Percentiles rank a stretch among this genome's conserved stretches.
phyloP scores from a whole-genome alignment of 2,329 filamentous ascomycete genomes.

The Epichloe sylvatica region DNA sequence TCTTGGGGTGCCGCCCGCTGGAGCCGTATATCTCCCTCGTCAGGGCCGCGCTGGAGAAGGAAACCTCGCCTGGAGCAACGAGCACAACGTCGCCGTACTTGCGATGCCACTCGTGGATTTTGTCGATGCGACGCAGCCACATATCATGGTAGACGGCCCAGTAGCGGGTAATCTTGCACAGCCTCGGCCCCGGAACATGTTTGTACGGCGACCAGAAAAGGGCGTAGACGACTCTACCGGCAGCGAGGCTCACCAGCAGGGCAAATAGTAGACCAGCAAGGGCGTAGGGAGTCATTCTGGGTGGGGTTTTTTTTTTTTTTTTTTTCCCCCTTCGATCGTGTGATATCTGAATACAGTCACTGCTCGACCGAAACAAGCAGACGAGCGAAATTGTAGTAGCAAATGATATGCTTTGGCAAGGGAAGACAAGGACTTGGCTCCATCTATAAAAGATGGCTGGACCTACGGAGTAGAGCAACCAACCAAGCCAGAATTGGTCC shows the following conservation, averaged over 20 bases:
- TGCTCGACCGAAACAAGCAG: background rate
- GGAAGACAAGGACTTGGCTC: too few relatives aligned
- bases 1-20: constrained; percentile 4
- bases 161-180: constrained; percentile 4
- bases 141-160: constrained; percentile 3
- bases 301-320: background rate
- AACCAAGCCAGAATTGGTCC: too few relatives aligned
- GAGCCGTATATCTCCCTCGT: constrained; percentile 5
- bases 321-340: background rate
- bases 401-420: too few relatives aligned
- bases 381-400: too few relatives aligned
- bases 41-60: constrained; percentile 1
- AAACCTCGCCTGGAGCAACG: constrained; percentile 4
- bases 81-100: constrained; percentile 3
- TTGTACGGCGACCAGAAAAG: constrained; percentile 1
- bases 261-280: background rate
- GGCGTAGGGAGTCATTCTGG: background rate
- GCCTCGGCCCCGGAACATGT: constrained; percentile 1
- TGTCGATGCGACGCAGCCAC: constrained; percentile 1
- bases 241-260: background rate
- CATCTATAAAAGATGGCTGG: too few relatives aligned
- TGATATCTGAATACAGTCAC: background rate
- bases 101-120: constrained; percentile 3
- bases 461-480: too few relatives aligned
- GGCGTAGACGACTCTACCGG: constrained; percentile 1